Evolutionary conservation across 306 rosid genomes (phyloP), one percentile per base, ranked within the genome.

Genomic region (Cucurbita pepo): DNA sequence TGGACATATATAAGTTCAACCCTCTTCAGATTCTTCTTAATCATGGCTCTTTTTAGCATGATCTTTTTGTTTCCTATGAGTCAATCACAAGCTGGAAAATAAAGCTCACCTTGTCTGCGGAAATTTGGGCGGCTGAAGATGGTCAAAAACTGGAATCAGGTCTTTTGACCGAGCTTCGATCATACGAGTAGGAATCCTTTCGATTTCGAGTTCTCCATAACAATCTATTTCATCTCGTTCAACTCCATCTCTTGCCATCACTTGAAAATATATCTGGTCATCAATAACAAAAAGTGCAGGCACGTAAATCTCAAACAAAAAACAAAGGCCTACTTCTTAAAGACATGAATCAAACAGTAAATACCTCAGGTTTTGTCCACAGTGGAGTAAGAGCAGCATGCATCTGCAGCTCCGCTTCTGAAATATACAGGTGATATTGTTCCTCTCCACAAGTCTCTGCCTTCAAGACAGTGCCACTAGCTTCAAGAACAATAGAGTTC

Each of bases 361-460:
- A 70, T 82, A 95, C 99, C 99, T 88, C 90, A 60, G 87, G 85
- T 72, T 82, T 91, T 25, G 79, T 89, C 99, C 99, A 95, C 77
- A 86, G 56, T n/a, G 90, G 90, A 75, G 57, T 76, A 70, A 59
- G 86, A 76, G 84, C 59, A 76, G 77, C 86, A 80, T 91, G 95
- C 96, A 89, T 91, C 81, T 81, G 95, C 76, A 95, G 81, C 84
- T 95, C 99, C n/a, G 91, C 97, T 86, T 95, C 97, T 71, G 99
- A 85, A 72, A 95, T 95, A 84, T 86, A 91, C 73, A 91, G 77
- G 76, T 89, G 97, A 71, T 79, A 87, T 40, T 80, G 77, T 62
- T 91, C 99, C 80, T 84, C 92, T 6, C 72, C 77, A 65, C 69
- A 75, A 36, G 80, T 77, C 80, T 79, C 87, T 56, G 75, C 80